phyloP scores from a whole-genome alignment of 192 early-diverging fungal genomes.

The Umbelopsis ramanniana region DNA sequence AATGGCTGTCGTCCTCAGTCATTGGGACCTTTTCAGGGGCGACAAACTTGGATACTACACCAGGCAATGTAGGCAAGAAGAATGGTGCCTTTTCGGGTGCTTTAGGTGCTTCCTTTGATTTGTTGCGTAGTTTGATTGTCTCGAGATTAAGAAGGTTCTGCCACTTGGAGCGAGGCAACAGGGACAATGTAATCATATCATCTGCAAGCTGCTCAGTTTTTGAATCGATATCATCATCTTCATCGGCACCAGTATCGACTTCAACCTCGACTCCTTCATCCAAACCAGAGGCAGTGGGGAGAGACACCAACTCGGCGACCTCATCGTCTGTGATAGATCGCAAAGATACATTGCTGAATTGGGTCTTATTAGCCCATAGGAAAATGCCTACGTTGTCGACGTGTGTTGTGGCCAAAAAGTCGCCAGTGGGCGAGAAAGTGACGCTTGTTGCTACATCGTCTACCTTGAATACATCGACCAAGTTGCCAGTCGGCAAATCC shows the following conservation, averaged over 20 bases:
- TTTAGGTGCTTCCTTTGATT: slow-evolving; percentile 87
- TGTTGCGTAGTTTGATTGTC: slow-evolving; percentile 91
- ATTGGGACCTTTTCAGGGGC: slow-evolving; percentile 42
- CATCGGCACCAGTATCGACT: slow-evolving; percentile 27
- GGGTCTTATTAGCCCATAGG: slow-evolving; percentile 89
- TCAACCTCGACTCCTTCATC: slow-evolving; percentile 57
- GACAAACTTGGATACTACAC: slow-evolving; percentile 71
- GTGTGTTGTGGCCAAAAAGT: slow-evolving; percentile 91
- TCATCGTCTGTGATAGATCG: slow-evolving; percentile 67
- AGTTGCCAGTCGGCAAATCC: slow-evolving; percentile 92
- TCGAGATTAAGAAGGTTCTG: slow-evolving; percentile 90
- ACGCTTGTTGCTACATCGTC: slow-evolving; percentile 81
- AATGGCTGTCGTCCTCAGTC: slow-evolving; percentile 9
- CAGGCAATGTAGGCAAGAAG: slow-evolving; percentile 85
- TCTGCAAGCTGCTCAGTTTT: slow-evolving; percentile 69
- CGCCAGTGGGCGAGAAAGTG: slow-evolving; percentile 88
- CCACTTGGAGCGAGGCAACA: slow-evolving; percentile 84
- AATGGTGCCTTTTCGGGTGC: slow-evolving; percentile 91
- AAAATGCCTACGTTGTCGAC: slow-evolving; percentile 91
- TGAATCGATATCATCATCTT: slow-evolving; percentile 23
- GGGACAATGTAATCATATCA: slow-evolving; percentile 86
- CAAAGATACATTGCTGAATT: slow-evolving; percentile 75
- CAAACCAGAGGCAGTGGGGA: slow-evolving; percentile 64
- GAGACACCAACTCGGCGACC: slow-evolving; percentile 45
- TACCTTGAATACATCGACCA: slow-evolving; percentile 85